Evolutionary conservation across 1,139 yeast species (phyloP), one percentile per base, ranked within the genome.

Genomic region (Lodderomyces theae): DNA sequence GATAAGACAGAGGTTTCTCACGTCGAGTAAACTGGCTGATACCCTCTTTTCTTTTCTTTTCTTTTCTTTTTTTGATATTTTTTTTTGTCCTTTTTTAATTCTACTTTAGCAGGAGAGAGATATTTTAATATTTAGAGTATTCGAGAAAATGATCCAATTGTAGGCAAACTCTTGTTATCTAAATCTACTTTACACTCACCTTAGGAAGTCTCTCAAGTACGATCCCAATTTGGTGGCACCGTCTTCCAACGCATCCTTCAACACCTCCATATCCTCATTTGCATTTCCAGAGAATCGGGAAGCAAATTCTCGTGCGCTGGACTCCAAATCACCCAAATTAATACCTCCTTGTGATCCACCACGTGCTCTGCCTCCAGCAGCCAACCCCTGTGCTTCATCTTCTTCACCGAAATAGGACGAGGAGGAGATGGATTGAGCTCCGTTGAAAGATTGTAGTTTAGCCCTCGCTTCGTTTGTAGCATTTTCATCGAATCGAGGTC

Each of bases 331-430:
- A 17, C 64, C 57, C 37, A 67, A 54, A 16, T 30, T 37, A 12
- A 37, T 21, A 37, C 56, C 55, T 47, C 52, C 48, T 57, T 50
- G 55, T 21, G 47, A 38, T 11, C 56, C 56, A 36, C 51, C 51
- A 46, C 58, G 63, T 8, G 18, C 31, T 28, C 31, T 28, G 18
- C 31, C 31, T 6, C 31, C 31, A 51, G 49, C 54, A 51, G 49
- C 54, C 31, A 55, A 47, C 12, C 54, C 54, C 46, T 50, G 65
- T 58, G 47, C 52, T 37, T 72, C 71, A 52, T 83, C 84, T 37
- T 84, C 90, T 58, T 89, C 95, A 25, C 97, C 97, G 56, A 89
- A 94, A 66, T 92, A 94, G 8, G 94, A 82, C 32, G 92, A 77
- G 0, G 97, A 89, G 1, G 97, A 89, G 51, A 92, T 94, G 4